Base-by-base conservation (phyloP, 768 basidiomycete genomes). In the Termitomyces sp. region DNA sequence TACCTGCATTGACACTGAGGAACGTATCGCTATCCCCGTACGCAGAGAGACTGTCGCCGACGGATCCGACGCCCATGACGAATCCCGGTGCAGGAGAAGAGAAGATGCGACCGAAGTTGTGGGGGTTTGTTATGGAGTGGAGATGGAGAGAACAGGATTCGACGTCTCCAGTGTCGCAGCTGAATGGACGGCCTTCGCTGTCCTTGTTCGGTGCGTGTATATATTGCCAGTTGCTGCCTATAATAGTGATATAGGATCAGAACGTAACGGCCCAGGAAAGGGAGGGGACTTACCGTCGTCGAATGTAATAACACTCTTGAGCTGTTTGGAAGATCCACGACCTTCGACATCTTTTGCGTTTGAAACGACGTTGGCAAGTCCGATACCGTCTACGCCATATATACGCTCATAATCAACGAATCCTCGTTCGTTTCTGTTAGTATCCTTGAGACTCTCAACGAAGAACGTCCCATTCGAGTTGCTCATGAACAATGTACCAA, bases 381-480 rank as follows among this genome's bases (percentile, higher is more conserved):
- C 97, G 10, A 98, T 86, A 6, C 97, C 96, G 56, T 94, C 90
- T 14, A 95, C 75, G 0, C 92, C 92, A 63, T 88, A 88, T 36
- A 95, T 70, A 58, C 82, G 84, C 74, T 99, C 97, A 65, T 87
- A 98, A 69, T 98, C 97, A 36, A 98, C 96, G 58, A 85, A 97
- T 10, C 95, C 97, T 58, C 78, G 72, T 46, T 81, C 77, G 69
- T 98, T 96, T 49, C 97, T 78, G 69, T 98, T 98, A 5, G 97
- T 98, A 66, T 96, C 87, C 72, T 87, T 83, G 58, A 99, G 77
- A 64, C 90, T 89, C 72, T 95, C 82, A 10, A 94, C 89, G 69
- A 98, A 99, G 72, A 85, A 95, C 14, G 94, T 97, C 4, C 97
- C 97, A 64, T 98, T 95, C 38, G 90, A 92, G 71, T 98, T 97